Conservation (phyloP, 2,329 filamentous ascomycete genomes). For the Mycogone perniciosa region DNA sequence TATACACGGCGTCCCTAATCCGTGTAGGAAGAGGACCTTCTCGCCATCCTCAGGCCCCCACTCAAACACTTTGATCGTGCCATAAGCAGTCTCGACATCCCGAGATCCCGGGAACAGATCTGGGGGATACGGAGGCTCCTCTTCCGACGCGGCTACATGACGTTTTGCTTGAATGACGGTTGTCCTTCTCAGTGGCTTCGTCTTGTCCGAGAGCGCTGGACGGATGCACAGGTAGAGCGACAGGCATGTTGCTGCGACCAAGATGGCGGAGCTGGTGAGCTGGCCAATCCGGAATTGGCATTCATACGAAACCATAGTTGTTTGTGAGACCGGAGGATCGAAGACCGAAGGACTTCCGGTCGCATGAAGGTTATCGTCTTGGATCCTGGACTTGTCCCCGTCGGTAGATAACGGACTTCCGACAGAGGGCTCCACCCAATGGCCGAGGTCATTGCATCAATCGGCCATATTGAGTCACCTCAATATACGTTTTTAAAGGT, state of each 20-base stretch:
- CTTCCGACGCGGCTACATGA: neutral
- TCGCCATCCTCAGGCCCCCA: conserved; percentile 67
- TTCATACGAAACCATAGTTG: conserved; percentile 9
- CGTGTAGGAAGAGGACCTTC: conserved; percentile 71
- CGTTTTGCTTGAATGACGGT: neutral
- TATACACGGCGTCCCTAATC: conserved; percentile 72
- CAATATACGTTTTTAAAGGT: too few species aligned
- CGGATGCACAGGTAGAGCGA: conserved; percentile 30
- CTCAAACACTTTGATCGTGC: conserved; percentile 68
- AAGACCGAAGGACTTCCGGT: neutral
- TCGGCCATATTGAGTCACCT: too few species aligned
- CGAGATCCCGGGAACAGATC: conserved; percentile 63
- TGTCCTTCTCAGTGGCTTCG: conserved; percentile 3
- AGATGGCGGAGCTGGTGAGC: conserved; percentile 10
- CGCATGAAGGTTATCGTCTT: neutral
- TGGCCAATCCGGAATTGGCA: conserved; percentile 5
- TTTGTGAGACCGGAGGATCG: too few species aligned
- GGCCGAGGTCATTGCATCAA: too few species aligned
- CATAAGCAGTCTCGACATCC: conserved; percentile 64
- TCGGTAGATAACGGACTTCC: too few species aligned
- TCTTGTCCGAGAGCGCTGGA: conserved; percentile 17
- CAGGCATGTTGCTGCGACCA: conserved; percentile 24
- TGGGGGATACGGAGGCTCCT: conserved; percentile 55
- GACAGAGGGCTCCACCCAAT: too few species aligned
- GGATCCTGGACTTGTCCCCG: too few species aligned